phyloP scores from a whole-genome alignment of 2,329 filamentous ascomycete species.

The Pezicula rhizophila region DNA sequence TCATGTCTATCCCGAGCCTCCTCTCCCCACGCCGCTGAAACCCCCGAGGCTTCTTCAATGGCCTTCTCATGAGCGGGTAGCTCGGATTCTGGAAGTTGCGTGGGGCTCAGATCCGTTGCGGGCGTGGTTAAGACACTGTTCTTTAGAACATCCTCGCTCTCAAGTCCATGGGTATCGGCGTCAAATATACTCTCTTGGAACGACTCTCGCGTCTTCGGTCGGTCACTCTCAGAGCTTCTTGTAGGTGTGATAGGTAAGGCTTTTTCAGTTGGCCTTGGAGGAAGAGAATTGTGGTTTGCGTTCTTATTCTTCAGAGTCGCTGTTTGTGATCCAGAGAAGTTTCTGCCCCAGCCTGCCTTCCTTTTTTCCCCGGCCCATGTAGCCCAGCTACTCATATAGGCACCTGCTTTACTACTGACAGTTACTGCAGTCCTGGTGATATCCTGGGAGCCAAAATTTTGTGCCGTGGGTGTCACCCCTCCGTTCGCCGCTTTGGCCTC shows the following conservation, averaged over 20 bases:
- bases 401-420: constrained; percentile 50
- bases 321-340: constrained; percentile 1
- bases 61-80: constrained; percentile 1
- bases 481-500: constrained; percentile 36
- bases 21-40: constrained; percentile 1
- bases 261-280: constrained; percentile 7
- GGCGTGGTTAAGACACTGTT: not conserved
- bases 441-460: constrained; percentile 24
- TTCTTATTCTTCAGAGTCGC: constrained; percentile 6
- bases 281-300: not conserved
- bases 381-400: constrained; percentile 65
- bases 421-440: constrained; percentile 39
- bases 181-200: constrained; percentile 27
- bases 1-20: not conserved
- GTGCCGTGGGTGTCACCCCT: constrained; percentile 13
- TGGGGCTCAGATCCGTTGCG: not conserved
- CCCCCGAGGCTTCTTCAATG: constrained; percentile 2
- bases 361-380: constrained; percentile 71
- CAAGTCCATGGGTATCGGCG: constrained; percentile 16
- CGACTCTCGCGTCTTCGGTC: constrained; percentile 21
- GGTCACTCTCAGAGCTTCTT: constrained; percentile 6
- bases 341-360: constrained; percentile 36
- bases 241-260: not conserved
- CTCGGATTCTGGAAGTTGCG: not conserved
- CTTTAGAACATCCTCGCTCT: not conserved